Conservation (phyloP, 2,329 filamentous ascomycete species). For the Sphaceloma murrayae region DNA sequence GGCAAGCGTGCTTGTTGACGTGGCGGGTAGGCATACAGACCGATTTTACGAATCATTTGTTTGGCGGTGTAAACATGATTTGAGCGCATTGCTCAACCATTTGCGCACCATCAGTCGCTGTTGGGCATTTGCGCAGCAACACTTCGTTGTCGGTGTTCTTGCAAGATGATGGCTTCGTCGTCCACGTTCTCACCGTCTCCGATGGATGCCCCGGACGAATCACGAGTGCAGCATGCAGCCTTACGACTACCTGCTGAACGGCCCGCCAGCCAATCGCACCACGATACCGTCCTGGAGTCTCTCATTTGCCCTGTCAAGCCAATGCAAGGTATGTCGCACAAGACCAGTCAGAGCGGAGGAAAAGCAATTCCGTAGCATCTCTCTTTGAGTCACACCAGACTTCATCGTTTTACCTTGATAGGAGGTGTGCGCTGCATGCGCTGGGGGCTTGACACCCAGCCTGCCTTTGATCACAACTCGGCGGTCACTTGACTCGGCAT, state of each 20-base stretch:
- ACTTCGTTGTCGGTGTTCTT: constrained; percentile 7
- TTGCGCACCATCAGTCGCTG: background rate
- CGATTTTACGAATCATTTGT: constrained; percentile 5
- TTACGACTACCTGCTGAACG: constrained; percentile 1
- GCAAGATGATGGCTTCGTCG: background rate
- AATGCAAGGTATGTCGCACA: background rate
- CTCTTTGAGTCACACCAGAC: too few relatives aligned
- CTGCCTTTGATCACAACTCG: background rate
- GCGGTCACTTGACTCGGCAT: constrained; percentile 15
- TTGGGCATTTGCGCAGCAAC: constrained; percentile 13
- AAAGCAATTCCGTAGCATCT: background rate
- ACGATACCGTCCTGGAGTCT: background rate
- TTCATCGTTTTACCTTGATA: constrained; percentile 7
- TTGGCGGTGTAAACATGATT: constrained; percentile 9
- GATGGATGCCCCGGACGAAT: constrained; percentile 4
- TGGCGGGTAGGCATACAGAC: background rate
- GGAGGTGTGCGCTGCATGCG: too few relatives aligned
- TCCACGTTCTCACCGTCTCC: constrained; percentile 1
- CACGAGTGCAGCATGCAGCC: background rate
- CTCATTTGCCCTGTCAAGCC: background rate
- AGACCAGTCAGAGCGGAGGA: background rate
- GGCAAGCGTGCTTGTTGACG: background rate
- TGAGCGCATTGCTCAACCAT: background rate
- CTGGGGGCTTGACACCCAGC: too few relatives aligned
- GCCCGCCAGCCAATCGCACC: background rate